Evolutionary conservation across 352 stramenopile species (phyloP), one percentile per base, ranked within the genome.

Genomic region (Globisporangium megalacanthum): DNA sequence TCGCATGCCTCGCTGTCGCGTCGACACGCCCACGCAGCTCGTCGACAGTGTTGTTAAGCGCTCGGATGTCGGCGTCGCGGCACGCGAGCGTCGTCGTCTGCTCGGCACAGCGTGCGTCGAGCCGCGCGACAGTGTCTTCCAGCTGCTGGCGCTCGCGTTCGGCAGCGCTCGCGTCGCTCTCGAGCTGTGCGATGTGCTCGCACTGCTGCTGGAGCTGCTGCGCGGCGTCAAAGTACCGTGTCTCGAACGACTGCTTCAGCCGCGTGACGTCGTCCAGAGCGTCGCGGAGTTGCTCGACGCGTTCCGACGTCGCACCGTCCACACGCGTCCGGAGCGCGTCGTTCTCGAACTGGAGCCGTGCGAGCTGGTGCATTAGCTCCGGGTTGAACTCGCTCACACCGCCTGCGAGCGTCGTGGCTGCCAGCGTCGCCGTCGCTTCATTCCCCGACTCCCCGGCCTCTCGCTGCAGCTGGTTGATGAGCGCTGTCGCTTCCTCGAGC

Each of bases 231-330:
- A 91, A 89, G 49, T 86, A 91, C 54, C 85, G 86, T 0, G 45
- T 49, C 57, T 90, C 83, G 49, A 90, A 93, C 14, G 68, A 84
- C 39, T 75, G 72, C 47, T 90, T 91, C n/a, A 93, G 60, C 0
- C 80, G 70, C 25, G 59, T 64, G 31, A 84, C 37, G 36, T 88
- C 71, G 13, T 82, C 77, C 2, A 91, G 52, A 5, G 88, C 58
- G 51, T 93, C 79, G 0, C 80, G 36, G 1, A 93, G 64, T 2
- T 31, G 37, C 22, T 89, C 79, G 29, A 93, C 77, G 37, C 68
- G 69, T 49, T 82, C 73, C 0, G 69, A 65, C 10, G 77, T 86
- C 37, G 83, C 79, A 10, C 66, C 64, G n/a, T 82, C 56, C 7
- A 89, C 44, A 65, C 77, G 76, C 20, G 62, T 72, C 56, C 72